Evolutionary conservation across 805 yeast species (phyloP), one percentile per base, ranked within the genome.

Genomic region (Cyberlindnera nakhonratchasimensis): DNA sequence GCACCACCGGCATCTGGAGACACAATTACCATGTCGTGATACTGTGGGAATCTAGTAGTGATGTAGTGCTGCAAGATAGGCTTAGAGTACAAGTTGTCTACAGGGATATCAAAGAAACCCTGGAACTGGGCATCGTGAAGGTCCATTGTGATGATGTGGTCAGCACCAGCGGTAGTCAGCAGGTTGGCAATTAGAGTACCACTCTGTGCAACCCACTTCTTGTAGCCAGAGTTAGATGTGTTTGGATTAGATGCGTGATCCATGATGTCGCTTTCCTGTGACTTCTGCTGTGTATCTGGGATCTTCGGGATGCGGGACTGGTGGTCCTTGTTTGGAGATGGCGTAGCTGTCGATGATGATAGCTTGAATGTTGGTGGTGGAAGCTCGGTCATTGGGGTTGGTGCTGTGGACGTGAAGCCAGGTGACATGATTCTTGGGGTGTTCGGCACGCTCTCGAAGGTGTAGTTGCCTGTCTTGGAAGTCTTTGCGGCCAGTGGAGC

Each of bases 1-100:
- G 99, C 99, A 48, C 99, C 99, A 58, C 99, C 99, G 18, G 97
- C 93, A 65, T 93, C 99, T 0, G 99, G 99, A 1, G 96, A 88
- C 25, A 93, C 97, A 54, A 93, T 80, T 7, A 93, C 96, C 31
- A 91, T 85, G 30, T 89, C 83, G 51, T 77, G 77, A 59, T 80
- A 87, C 48, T 86, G 65, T n/a, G 95, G 91, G 42, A 93, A 80
- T 48, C 73, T 71, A 45, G 82, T 80, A 18, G 78, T 71, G 46
- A 93, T 89, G 64, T 89, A 93, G 52, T 86, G 85, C 61, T 86
- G 90, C 43, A 91, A 69, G 43, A 93, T 70, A 2, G 97, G 97
- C 59, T 85, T 83, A 36, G 93, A 86, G 62, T 87, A 88, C 51
- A 93, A 63, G 61, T 93, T 93, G 63, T 93, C 99, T 32, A 93